Percentiles rank a stretch among this genome's conserved stretches.
These are phyloP conservation scores for Candolleomyces aberdarensis DNA, from an alignment of 768 basidiomycete species.

Conservation along the genomic window DNA sequence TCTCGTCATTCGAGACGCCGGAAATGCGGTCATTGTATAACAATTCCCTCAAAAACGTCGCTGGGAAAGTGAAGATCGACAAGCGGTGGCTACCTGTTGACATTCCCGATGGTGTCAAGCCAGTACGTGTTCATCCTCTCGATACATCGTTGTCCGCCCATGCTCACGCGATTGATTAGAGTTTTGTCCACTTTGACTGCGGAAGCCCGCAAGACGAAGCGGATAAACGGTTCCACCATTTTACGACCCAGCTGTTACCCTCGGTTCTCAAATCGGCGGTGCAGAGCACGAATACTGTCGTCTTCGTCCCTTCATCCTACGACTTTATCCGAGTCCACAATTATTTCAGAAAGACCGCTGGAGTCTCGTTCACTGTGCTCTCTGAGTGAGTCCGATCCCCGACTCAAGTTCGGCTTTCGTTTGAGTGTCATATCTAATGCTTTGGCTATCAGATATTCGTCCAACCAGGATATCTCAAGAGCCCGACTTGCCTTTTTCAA, in stretches of 20 bases:
- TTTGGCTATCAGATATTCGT: slow-evolving; percentile 65
- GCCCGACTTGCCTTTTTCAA: slow-evolving; percentile 92
- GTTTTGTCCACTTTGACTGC: slow-evolving; percentile 74
- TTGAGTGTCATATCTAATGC: neutral
- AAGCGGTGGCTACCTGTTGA: slow-evolving; percentile 67
- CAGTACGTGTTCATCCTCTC: slow-evolving; percentile 41
- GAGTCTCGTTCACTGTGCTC: slow-evolving; percentile 75
- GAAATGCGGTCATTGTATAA: slow-evolving; percentile 84
- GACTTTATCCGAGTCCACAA: slow-evolving; percentile 94
- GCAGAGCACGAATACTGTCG: slow-evolving; percentile 80
- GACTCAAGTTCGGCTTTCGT: neutral
- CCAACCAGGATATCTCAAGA: slow-evolving; percentile 90
- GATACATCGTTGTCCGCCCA: neutral
- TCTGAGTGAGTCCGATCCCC: slow-evolving; percentile 66
- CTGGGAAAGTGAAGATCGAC: slow-evolving; percentile 76
- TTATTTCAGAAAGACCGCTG: slow-evolving; percentile 70
- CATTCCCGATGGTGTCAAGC: slow-evolving; percentile 82
- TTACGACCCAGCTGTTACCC: slow-evolving; percentile 84
- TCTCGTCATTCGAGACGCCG: slow-evolving; percentile 87
- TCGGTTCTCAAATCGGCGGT: slow-evolving; percentile 87
- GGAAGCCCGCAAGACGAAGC: slow-evolving; percentile 70
- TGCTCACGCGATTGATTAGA: slow-evolving; percentile 34
- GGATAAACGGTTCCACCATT: slow-evolving; percentile 83
- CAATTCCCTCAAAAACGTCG: slow-evolving; percentile 71
- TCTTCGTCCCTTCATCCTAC: slow-evolving; percentile 93